A percentile compares a stretch with the other conserved stretches of the same genome.
These are phyloP conservation scores for Tanacetum coccineum DNA, from an alignment of 129 eudicot species.

Conservation along the genomic window DNA sequence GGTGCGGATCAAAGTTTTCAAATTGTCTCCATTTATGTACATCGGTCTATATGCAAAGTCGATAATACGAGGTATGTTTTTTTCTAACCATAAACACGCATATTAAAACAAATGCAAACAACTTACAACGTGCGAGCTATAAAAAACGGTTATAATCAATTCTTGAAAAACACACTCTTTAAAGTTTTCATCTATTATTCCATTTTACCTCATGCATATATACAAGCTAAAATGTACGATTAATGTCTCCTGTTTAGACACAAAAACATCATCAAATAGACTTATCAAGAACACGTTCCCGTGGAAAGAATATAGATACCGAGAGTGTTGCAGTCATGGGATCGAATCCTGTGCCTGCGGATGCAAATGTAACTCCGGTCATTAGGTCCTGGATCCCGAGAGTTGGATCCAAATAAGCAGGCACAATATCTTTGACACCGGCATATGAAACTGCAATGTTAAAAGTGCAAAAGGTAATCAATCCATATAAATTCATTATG, in stretches of 20 bases:
- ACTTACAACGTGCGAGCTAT: no score
- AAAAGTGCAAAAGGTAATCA: background rate
- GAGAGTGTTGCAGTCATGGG: constrained; percentile 49
- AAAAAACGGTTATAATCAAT: no score
- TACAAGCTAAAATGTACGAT: background rate
- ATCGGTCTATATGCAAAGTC: no score
- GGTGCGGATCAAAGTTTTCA: no score
- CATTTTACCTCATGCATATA: no score
- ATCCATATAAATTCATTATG: background rate
- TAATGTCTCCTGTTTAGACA: background rate
- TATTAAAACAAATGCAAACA: no score
- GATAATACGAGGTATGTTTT: no score
- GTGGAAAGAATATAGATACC: background rate
- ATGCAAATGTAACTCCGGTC: constrained; percentile 81
- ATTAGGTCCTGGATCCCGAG: constrained; percentile 55
- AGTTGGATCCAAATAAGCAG: constrained; percentile 75
- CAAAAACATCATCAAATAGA: background rate
- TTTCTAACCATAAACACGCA: no score
- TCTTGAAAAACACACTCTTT: no score
- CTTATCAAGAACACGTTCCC: no score
- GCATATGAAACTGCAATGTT: constrained; percentile 45
- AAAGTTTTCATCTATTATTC: no score
- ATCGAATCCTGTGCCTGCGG: constrained; percentile 73
- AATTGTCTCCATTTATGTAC: no score
- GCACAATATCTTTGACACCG: constrained; percentile 55